Evolutionary conservation across 2,329 filamentous ascomycete species (phyloP).

Genomic region (Amesomyces nigricolor): DNA sequence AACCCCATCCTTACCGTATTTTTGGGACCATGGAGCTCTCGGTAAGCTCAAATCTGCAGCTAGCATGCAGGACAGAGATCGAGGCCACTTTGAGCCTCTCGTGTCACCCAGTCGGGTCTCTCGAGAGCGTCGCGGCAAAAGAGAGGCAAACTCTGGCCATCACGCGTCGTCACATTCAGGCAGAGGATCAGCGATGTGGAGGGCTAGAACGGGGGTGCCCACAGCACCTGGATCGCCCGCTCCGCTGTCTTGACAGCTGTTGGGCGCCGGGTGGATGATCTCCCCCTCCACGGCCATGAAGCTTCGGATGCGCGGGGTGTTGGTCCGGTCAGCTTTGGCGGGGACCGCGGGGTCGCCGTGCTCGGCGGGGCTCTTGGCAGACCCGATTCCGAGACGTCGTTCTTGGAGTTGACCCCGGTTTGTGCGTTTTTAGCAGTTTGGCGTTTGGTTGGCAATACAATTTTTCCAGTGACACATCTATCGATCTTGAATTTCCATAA

Average conservation of each 20-base stretch:
- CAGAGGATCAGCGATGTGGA: slow-evolving; percentile 2
- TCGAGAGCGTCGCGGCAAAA: background rate
- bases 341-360: background rate
- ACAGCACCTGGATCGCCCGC: slow-evolving; percentile 6
- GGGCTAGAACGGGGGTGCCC: slow-evolving; percentile 6
- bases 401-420: no score
- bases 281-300: background rate
- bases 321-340: background rate
- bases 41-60: background rate
- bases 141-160: slow-evolving; percentile 6
- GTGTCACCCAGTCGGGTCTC: background rate
- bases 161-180: background rate
- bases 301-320: background rate
- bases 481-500: no score
- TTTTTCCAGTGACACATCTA: no score
- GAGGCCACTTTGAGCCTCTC: background rate
- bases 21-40: background rate
- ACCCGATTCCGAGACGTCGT: background rate
- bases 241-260: background rate
- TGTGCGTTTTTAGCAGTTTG: no score
- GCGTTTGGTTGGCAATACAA: no score
- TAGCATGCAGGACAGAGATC: slow-evolving; percentile 4
- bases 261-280: background rate
- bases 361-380: background rate
- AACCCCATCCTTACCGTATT: background rate